These are phyloP conservation scores for Cyathus striatus DNA, from an alignment of 768 basidiomycete species.

Conservation along the genomic window DNA sequence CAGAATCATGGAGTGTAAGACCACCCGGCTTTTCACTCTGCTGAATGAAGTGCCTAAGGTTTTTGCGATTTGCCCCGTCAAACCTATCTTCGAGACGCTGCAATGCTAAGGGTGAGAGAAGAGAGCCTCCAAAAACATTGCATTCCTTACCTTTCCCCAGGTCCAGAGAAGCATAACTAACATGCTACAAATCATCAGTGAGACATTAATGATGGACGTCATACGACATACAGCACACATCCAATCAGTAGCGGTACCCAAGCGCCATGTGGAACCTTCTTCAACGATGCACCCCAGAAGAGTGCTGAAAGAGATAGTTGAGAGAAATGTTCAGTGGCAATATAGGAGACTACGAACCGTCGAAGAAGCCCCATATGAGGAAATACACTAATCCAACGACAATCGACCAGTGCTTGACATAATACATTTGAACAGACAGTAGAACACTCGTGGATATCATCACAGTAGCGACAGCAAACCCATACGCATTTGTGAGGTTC, in stretches of 20 bases:
- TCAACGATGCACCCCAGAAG: slow-evolving; percentile 62
- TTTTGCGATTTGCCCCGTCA: slow-evolving; percentile 49
- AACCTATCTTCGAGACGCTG: slow-evolving; percentile 56
- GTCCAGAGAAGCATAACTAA: slow-evolving; percentile 58
- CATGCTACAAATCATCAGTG: slow-evolving; percentile 17
- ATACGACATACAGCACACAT: slow-evolving; percentile 32
- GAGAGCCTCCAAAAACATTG: neutral
- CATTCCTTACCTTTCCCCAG: slow-evolving; percentile 45
- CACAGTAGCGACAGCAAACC: slow-evolving; percentile 62
- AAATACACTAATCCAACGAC: slow-evolving; percentile 41
- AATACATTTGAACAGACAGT: slow-evolving; percentile 51
- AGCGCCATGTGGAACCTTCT: slow-evolving; percentile 59
- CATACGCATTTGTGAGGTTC: slow-evolving; percentile 56
- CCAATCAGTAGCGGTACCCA: slow-evolving; percentile 67
- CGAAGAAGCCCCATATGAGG: slow-evolving; percentile 56
- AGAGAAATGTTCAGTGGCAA: neutral
- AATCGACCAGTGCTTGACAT: slow-evolving; percentile 45
- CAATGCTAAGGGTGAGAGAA: slow-evolving; percentile 1
- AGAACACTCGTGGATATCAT: slow-evolving; percentile 59
- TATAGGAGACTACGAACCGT: slow-evolving; percentile 29
- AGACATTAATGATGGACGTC: neutral
- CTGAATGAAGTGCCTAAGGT: slow-evolving; percentile 52
- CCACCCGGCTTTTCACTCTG: slow-evolving; percentile 15
- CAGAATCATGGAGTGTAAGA: slow-evolving; percentile 3
- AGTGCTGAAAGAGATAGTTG: slow-evolving; percentile 20